These are phyloP conservation scores for Nicotiana tomentosiformis DNA, from an alignment of 257 asterid species.

Conservation along the genomic window DNA sequence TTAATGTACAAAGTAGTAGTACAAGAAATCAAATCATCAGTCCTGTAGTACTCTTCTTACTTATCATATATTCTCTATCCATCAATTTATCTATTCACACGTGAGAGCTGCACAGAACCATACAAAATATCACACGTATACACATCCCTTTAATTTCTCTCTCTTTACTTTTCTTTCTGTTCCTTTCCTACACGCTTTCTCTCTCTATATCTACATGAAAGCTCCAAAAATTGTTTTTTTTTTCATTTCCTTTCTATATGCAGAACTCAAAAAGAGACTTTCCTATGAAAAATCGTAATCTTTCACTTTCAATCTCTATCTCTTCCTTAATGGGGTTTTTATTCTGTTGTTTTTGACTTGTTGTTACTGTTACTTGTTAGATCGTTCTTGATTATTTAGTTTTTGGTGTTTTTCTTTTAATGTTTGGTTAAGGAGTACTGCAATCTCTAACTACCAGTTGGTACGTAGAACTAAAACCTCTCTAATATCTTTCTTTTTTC, in stretches of 20 bases:
- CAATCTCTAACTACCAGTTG: conserved; percentile 98
- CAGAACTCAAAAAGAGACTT: conserved; percentile 1
- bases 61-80: conserved; percentile 38
- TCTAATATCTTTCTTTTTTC: conserved; percentile 25
- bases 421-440: conserved; percentile 76
- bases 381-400: conserved; percentile 36
- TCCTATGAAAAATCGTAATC: conserved; percentile 28
- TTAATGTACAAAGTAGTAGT: conserved; percentile 32
- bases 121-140: conserved; percentile 15
- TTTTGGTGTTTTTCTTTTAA: conserved; percentile 40
- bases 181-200: conserved; percentile 7
- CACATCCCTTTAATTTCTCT: conserved; percentile 16
- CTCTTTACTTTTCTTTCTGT: neutral
- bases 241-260: conserved; percentile 12
- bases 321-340: conserved; percentile 17
- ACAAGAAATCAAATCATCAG: conserved; percentile 40
- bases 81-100: conserved; percentile 64
- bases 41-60: conserved; percentile 30
- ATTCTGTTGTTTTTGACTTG: conserved; percentile 13
- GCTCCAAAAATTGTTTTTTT: conserved; percentile 25
- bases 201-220: conserved; percentile 33
- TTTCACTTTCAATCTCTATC: conserved; percentile 18
- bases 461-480: conserved; percentile 74
- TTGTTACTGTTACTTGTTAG: conserved; percentile 42
- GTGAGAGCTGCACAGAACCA: conserved; percentile 41